Evolutionary conservation across 768 basidiomycete species (phyloP).

Genomic region (Ramaria sp.): DNA sequence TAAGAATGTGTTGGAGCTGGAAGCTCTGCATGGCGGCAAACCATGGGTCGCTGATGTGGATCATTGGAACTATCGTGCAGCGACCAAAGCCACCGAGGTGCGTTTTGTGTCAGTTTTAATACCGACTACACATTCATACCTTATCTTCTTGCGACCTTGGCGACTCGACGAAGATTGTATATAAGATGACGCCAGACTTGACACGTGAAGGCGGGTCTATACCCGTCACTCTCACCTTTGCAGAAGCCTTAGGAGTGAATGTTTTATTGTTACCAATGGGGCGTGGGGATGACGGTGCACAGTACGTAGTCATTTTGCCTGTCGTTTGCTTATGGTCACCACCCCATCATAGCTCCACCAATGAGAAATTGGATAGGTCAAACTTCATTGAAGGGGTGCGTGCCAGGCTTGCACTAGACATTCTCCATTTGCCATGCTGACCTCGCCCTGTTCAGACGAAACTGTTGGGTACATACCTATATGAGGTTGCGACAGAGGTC

Average conservation of each 20-base stretch:
- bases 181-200: slow-evolving; percentile 66
- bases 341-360: slow-evolving; percentile 53
- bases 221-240: slow-evolving; percentile 89
- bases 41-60: slow-evolving; percentile 81
- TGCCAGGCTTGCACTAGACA: neutral
- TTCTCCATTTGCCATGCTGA: neutral
- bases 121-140: no score
- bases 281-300: slow-evolving; percentile 88
- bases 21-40: slow-evolving; percentile 71
- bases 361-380: slow-evolving; percentile 86
- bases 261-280: slow-evolving; percentile 89
- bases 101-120: slow-evolving; percentile 1
- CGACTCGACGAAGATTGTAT: slow-evolving; percentile 31
- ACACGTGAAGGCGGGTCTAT: slow-evolving; percentile 93
- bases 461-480: slow-evolving; percentile 70
- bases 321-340: neutral
- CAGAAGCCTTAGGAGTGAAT: slow-evolving; percentile 77
- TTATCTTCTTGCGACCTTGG: neutral
- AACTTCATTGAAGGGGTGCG: slow-evolving; percentile 84
- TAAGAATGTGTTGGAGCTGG: slow-evolving; percentile 71
- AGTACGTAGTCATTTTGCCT: slow-evolving; percentile 38
- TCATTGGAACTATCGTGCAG: slow-evolving; percentile 93
- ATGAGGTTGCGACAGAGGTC: slow-evolving; percentile 43
- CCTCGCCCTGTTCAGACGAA: slow-evolving; percentile 38
- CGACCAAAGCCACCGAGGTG: slow-evolving; percentile 74